phyloP scores from a whole-genome alignment of 2,329 filamentous ascomycete species.

The Ceratocystis diversiconidia region DNA sequence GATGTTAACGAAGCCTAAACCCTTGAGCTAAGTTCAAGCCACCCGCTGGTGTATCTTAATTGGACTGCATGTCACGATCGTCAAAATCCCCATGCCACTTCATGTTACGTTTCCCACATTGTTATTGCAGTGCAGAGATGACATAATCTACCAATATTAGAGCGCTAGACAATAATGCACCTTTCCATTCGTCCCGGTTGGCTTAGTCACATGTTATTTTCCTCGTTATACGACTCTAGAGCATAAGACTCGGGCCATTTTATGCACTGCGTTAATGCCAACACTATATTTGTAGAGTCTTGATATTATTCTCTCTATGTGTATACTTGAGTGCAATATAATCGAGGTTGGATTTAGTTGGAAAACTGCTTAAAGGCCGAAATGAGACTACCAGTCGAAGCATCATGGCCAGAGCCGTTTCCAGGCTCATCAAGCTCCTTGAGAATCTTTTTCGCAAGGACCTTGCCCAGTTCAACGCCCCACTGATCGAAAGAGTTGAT shows the following conservation, averaged over 20 bases:
- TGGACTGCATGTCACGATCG: not conserved
- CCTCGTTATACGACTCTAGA: too few species aligned
- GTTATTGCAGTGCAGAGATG: not conserved
- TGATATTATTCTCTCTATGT: not conserved
- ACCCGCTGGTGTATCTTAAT: not conserved
- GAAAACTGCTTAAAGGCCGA: conserved; percentile 74
- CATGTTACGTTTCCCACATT: not conserved
- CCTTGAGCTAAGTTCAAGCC: not conserved
- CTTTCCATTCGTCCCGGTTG: too few species aligned
- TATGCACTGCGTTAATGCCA: too few species aligned
- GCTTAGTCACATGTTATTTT: too few species aligned
- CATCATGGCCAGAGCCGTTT: conserved; percentile 61
- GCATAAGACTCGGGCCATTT: too few species aligned
- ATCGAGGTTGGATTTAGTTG: conserved; percentile 27
- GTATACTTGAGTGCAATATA: not conserved
- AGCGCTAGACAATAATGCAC: not conserved
- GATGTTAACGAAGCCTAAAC: not conserved
- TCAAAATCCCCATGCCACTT: not conserved
- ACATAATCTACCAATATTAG: not conserved
- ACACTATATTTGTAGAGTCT: not conserved
- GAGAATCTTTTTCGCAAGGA: conserved; percentile 82
- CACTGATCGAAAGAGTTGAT: conserved; percentile 99
- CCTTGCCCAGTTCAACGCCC: conserved; percentile 97
- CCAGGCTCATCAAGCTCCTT: conserved; percentile 69
- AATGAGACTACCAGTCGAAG: conserved; percentile 78